A percentile compares a stretch with the other conserved stretches of the same genome.
phyloP scores from a whole-genome alignment of 352 stramenopile species.

The Thraustochytrium striatum region DNA sequence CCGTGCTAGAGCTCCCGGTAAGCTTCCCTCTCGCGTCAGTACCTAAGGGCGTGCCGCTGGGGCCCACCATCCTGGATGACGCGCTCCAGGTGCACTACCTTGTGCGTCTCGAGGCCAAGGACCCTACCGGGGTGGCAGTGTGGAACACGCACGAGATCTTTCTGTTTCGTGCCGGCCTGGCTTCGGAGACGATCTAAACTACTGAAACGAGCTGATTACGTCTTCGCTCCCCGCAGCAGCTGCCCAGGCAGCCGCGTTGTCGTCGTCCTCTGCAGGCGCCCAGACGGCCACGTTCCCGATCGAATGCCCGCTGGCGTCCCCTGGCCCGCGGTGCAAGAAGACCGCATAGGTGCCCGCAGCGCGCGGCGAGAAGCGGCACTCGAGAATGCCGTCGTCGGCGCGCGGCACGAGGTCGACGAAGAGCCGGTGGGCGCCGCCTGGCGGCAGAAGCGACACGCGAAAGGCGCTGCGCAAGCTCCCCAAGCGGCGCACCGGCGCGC shows the following conservation, averaged over 20 bases:
- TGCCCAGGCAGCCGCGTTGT: no score
- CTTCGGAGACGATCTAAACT: no score
- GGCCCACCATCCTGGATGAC: conserved; percentile 23
- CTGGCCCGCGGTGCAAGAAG: neutral
- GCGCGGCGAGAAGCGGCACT: neutral
- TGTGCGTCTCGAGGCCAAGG: conserved; percentile 9
- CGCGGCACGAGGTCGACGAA: neutral
- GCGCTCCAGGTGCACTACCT: neutral
- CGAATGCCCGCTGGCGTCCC: neutral
- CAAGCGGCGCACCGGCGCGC: neutral
- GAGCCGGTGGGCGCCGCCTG: neutral
- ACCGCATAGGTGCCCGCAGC: neutral
- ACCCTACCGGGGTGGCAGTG: neutral
- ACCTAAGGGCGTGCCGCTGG: conserved; percentile 5
- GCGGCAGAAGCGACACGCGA: neutral
- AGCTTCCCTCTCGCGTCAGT: neutral
- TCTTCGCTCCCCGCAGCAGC: no score
- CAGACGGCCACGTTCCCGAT: no score
- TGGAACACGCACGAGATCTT: conserved; percentile 44
- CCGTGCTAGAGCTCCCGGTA: conserved; percentile 17
- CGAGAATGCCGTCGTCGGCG: neutral
- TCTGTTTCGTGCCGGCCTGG: neutral
- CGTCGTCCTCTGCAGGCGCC: no score
- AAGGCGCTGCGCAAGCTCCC: neutral
- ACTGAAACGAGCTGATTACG: no score